Evolutionary conservation across 805 yeast genomes (phyloP).

Genomic region (Saccharomycopsis guyanensis): DNA sequence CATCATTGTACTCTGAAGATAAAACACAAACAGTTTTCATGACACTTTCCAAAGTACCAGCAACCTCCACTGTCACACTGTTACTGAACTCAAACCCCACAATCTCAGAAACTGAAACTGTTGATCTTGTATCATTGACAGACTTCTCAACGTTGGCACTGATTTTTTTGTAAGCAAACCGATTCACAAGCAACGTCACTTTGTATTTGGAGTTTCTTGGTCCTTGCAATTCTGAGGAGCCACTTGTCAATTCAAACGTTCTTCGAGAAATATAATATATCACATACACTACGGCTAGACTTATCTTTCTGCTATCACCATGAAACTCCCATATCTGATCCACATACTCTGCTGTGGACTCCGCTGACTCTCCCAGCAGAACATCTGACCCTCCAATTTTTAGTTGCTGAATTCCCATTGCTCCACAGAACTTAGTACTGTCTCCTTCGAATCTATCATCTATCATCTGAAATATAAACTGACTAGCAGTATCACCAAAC

Average conservation of each 20-base stretch:
- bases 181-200: slow-evolving; percentile 11
- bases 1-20: not conserved
- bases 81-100: slow-evolving; percentile 14
- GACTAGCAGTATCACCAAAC: slow-evolving; percentile 11
- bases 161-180: not conserved
- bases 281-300: slow-evolving; percentile 4
- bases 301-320: not conserved
- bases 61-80: not conserved
- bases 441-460: slow-evolving; percentile 2
- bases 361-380: not conserved
- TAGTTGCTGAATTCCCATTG: not conserved
- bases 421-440: not conserved
- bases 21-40: not conserved
- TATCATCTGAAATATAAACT: slow-evolving; percentile 5
- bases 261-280: slow-evolving; percentile 6
- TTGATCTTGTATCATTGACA: not conserved
- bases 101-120: not conserved
- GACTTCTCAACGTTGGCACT: not conserved
- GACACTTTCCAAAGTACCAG: slow-evolving; percentile 4
- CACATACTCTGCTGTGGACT: not conserved
- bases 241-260: not conserved
- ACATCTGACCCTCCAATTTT: not conserved
- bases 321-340: not conserved
- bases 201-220: slow-evolving; percentile 1
- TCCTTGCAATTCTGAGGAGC: too few species aligned